phyloP scores from a whole-genome alignment of 805 yeast genomes.

The Metschnikowia amazonensis region DNA sequence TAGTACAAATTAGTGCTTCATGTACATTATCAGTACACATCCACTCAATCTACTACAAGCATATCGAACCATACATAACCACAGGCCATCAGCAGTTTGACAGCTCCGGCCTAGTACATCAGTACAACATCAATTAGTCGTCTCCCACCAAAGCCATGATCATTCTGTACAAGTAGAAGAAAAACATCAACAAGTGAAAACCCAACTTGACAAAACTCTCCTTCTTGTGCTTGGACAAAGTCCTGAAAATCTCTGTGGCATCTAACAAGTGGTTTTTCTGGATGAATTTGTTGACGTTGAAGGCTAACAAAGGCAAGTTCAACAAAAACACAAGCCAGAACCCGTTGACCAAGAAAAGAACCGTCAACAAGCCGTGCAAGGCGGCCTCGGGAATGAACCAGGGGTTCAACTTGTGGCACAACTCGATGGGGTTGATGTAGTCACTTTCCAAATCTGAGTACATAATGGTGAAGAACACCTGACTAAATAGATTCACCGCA shows the following conservation, averaged over 20 bases:
- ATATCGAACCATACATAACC: too few relatives aligned
- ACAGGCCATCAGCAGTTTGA: too few relatives aligned
- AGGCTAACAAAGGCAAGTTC: constrained; percentile 80
- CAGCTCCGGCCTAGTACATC: too few relatives aligned
- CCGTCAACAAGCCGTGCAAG: constrained; percentile 67
- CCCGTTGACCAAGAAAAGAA: constrained; percentile 75
- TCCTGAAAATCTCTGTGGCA: constrained; percentile 96
- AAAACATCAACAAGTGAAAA: constrained; percentile 86
- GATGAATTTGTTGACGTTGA: constrained; percentile 74
- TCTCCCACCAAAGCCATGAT: constrained; percentile 86
- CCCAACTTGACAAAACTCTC: constrained; percentile 89
- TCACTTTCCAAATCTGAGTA: constrained; percentile 94
- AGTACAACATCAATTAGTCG: too few relatives aligned
- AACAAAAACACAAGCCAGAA: constrained; percentile 87
- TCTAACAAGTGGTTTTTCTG: constrained; percentile 83
- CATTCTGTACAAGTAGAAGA: constrained; percentile 94
- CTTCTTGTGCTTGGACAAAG: constrained; percentile 86
- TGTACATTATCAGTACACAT: too few relatives aligned
- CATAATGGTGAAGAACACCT: constrained; percentile 93
- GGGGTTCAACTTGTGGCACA: constrained; percentile 88
- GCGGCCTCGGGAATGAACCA: constrained; percentile 88
- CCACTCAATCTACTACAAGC: too few relatives aligned
- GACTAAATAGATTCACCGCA: constrained; percentile 83
- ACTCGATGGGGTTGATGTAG: constrained; percentile 94
- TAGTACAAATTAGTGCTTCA: too few relatives aligned